Conservation (phyloP, 192 early-diverging fungal genomes). For the Gigaspora rosea region DNA sequence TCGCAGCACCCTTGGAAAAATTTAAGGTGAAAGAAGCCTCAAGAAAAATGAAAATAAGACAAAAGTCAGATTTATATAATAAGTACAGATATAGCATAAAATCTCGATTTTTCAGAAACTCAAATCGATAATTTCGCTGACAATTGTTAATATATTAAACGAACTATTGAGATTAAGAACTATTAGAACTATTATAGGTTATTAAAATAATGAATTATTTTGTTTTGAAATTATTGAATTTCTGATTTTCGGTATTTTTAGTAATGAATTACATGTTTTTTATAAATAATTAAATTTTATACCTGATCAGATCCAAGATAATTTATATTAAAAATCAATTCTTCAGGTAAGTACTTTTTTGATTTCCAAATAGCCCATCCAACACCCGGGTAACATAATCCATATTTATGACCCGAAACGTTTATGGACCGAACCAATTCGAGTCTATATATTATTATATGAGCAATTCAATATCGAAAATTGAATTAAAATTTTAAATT, state of each 20-base stretch:
- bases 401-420: conserved; percentile 85
- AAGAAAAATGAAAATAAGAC: neutral
- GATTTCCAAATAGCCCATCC: conserved; percentile 82
- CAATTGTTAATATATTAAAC: too few species aligned
- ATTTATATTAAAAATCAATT: conserved; percentile 73
- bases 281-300: conserved; percentile 4
- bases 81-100: too few species aligned
- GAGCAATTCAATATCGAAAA: too few species aligned
- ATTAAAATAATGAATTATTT: too few species aligned
- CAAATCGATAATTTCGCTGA: too few species aligned
- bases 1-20: conserved; percentile 69
- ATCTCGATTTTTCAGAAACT: too few species aligned
- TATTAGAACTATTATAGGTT: too few species aligned
- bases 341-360: conserved; percentile 67
- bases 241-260: too few species aligned
- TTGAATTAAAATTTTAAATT: too few species aligned
- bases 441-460: conserved; percentile 53
- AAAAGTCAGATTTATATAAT: neutral
- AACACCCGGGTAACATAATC: conserved; percentile 79
- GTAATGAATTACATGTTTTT: too few species aligned
- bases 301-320: conserved; percentile 72
- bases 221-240: too few species aligned
- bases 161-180: too few species aligned
- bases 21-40: conserved; percentile 72
- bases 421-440: conserved; percentile 77